phyloP scores from a whole-genome alignment of 2,329 filamentous ascomycete genomes.

The Colletotrichum tabaci region DNA sequence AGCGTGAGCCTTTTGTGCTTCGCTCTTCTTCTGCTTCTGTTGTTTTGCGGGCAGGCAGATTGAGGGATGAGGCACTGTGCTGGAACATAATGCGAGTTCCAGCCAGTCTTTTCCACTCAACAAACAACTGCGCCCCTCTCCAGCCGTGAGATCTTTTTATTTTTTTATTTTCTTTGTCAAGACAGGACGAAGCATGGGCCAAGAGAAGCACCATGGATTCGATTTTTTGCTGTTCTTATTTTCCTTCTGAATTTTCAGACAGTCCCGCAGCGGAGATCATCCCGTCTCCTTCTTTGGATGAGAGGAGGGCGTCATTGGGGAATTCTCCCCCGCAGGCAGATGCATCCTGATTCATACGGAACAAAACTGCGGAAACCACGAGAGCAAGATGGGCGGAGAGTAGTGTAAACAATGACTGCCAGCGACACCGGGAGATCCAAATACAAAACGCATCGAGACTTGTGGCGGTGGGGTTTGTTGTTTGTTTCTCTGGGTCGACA shows the following conservation, averaged over 20 bases:
- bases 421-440: constrained; percentile 7
- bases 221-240: background rate
- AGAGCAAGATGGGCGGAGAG: background rate
- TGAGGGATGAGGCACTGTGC: background rate
- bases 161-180: background rate
- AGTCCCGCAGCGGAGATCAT: constrained; percentile 1
- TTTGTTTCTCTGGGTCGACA: constrained; percentile 32
- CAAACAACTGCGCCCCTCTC: constrained; percentile 18
- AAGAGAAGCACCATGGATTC: constrained; percentile 10
- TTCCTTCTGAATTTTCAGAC: background rate
- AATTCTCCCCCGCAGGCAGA: constrained; percentile 16
- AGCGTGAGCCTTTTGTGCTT: background rate
- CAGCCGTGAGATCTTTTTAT: constrained; percentile 16
- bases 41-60: constrained; percentile 6
- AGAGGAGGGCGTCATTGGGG: background rate
- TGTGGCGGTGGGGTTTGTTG: constrained; percentile 20
- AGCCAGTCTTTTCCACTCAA: constrained; percentile 1
- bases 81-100: constrained; percentile 9
- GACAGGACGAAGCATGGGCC: constrained; percentile 36
- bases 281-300: constrained; percentile 4
- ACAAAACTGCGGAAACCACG: background rate
- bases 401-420: background rate
- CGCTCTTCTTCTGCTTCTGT: background rate
- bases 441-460: constrained; percentile 10
- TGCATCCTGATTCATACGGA: constrained; percentile 9